phyloP scores from a whole-genome alignment of 306 rosid genomes.

The Castanea mollissima region DNA sequence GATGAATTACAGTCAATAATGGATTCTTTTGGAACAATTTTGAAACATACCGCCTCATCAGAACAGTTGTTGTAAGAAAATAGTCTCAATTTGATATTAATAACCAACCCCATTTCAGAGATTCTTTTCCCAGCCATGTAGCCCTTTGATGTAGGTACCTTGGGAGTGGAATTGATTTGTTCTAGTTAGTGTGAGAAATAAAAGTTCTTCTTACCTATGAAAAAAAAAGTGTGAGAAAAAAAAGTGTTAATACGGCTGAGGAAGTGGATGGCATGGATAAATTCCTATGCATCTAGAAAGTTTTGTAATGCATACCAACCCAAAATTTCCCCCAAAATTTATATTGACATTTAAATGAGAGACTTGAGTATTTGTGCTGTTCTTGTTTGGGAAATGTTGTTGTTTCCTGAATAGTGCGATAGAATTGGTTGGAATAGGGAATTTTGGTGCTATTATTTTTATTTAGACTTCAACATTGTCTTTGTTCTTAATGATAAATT shows the following conservation, averaged over 20 bases:
- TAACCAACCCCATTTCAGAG: background rate
- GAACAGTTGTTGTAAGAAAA: background rate
- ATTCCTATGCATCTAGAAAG: no score
- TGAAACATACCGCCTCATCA: no score
- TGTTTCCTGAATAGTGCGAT: background rate
- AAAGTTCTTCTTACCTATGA: no score
- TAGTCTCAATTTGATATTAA: background rate
- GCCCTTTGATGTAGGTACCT: background rate
- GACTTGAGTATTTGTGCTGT: background rate
- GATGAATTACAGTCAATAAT: background rate
- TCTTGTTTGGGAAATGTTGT: background rate
- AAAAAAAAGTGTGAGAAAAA: no score
- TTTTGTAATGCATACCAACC: no score
- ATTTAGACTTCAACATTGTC: background rate
- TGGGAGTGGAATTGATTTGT: no score
- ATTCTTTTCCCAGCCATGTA: background rate
- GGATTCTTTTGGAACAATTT: background rate
- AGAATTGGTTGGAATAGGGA: background rate
- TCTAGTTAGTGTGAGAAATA: no score
- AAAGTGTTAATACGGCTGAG: no score
- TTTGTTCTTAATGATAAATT: conserved; percentile 15
- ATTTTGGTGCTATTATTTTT: background rate
- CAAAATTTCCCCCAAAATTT: no score
- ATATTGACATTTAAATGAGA: background rate
- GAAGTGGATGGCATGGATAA: no score